phyloP scores from a whole-genome alignment of 495 filamentous ascomycete genomes.

The Penicillium silybi region DNA sequence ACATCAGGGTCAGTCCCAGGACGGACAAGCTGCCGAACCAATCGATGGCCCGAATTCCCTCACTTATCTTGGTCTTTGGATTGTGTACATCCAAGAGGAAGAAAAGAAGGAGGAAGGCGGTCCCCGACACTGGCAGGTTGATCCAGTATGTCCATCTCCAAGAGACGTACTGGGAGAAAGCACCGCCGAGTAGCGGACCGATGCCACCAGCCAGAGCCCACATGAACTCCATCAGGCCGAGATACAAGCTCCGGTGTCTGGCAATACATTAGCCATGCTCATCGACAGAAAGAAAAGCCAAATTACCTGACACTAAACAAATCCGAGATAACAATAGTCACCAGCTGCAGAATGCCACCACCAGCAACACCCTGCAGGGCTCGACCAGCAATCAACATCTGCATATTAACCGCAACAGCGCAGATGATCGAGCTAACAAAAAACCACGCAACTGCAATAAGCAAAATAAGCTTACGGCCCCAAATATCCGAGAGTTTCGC shows the following conservation, averaged over 20 bases:
- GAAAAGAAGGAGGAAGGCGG: constrained; percentile 54
- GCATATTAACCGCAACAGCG: constrained; percentile 46
- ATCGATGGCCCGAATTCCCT: constrained; percentile 73
- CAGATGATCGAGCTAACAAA: constrained; percentile 44
- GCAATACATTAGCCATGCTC: neutral
- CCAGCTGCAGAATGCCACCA: constrained; percentile 50
- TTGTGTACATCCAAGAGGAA: constrained; percentile 59
- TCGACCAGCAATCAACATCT: constrained; percentile 52
- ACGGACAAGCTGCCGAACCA: constrained; percentile 69
- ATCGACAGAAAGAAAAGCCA: neutral
- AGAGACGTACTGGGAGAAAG: constrained; percentile 55
- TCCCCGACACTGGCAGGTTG: constrained; percentile 60
- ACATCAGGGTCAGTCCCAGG: constrained; percentile 68
- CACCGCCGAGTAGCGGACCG: constrained; percentile 67
- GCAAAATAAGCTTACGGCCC: constrained; percentile 53
- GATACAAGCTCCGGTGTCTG: constrained; percentile 48
- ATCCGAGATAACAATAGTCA: constrained; percentile 54
- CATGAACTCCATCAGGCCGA: constrained; percentile 52
- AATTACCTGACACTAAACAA: constrained; percentile 53
- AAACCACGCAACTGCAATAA: constrained; percentile 44
- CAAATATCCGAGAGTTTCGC: constrained; percentile 58
- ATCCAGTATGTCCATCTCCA: constrained; percentile 76
- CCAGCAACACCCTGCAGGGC: constrained; percentile 54
- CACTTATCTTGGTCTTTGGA: constrained; percentile 49
- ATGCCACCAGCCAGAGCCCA: constrained; percentile 56